Evolutionary conservation across 148 eudicot species (phyloP), one percentile per base, ranked within the genome.

Genomic region (Rhododendron griersonianum): DNA sequence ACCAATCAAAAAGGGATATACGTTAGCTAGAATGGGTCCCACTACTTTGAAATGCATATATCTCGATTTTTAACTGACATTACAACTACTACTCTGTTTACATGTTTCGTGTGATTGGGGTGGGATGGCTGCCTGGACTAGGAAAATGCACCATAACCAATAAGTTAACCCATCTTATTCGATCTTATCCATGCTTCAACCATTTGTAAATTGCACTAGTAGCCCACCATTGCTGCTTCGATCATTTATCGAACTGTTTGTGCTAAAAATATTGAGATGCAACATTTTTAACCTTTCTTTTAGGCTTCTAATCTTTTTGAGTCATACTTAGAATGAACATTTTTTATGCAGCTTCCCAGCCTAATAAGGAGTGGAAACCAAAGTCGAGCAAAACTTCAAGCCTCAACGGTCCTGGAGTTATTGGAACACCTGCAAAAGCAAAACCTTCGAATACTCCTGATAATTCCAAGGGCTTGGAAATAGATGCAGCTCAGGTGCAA

Each of bases 331-430:
- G 23, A 8, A 25, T 9, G 5, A 78, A 69, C 79, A 30, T 75
- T 85, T 81, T 87, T 88, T 50, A 37, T 89, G 81, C 88, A 96
- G 99, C 91, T 84, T 69, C 89, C 21, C 89, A 91, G 87, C 86
- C 94, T 85, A 92, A 89, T 81, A 96, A 94, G 91, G 98, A 95
- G 85, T 96, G 99, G 99, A 96, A 95, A 89, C 99, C 96, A n/a
- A 96, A 96, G 88, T 92, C 84, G 94, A 94, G 84, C 83, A 88
- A 91, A 81, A 95, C 91, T 85, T 86, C 92, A 53, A 91, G 85
- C 82, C 86, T 28, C 45, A 81, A 89, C 82, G 89, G 87, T 82
- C 93, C 91, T 87, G 96, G 96, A 57, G 96, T 92, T 65, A 94
- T 93, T 85, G 96, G 94, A 84, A 86, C 91, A 69, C 93, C 95